Conservation (phyloP, 768 basidiomycete species). For the Myochromella boudieri region DNA sequence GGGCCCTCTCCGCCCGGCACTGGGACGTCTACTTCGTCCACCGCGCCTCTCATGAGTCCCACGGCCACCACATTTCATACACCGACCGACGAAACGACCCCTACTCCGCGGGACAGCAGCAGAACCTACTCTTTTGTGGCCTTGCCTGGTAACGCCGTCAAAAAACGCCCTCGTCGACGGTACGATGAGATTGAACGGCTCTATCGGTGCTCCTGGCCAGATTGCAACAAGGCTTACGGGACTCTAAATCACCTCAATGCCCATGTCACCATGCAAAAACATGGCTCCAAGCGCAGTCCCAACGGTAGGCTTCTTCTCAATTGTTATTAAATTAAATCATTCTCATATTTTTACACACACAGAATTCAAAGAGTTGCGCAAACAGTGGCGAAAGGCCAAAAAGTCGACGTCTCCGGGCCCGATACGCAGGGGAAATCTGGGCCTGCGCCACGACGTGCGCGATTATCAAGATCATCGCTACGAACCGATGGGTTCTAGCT, state of each 20-base stretch:
- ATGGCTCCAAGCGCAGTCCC: conserved; percentile 87
- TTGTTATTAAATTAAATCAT: conserved; percentile 18
- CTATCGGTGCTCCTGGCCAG: conserved; percentile 82
- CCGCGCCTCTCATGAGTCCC: conserved; percentile 27
- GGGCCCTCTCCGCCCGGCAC: conserved; percentile 65
- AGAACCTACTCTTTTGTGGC: conserved; percentile 85
- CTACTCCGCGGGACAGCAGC: conserved; percentile 36
- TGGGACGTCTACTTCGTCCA: conserved; percentile 60
- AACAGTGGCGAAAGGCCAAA: conserved; percentile 93
- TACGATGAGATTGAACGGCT: conserved; percentile 96
- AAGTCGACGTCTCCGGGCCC: conserved; percentile 54
- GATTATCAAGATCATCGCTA: conserved; percentile 31
- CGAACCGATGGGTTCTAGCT: conserved; percentile 23
- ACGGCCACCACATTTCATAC: conserved; percentile 28
- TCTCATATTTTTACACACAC: conserved; percentile 15
- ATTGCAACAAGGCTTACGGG: conserved; percentile 84
- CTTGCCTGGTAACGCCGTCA: conserved; percentile 76
- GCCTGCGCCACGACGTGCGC: conserved; percentile 28
- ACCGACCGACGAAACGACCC: conserved; percentile 16
- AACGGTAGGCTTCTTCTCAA: conserved; percentile 45
- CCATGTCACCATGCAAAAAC: conserved; percentile 98
- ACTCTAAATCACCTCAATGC: conserved; percentile 97
- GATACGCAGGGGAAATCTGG: conserved; percentile 33
- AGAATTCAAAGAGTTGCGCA: conserved; percentile 99
- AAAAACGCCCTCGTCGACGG: conserved; percentile 80